A percentile compares a stretch with the other conserved stretches of the same genome.
phyloP scores from a whole-genome alignment of 108 stramenopile species.

The Skeletonema grethae region DNA sequence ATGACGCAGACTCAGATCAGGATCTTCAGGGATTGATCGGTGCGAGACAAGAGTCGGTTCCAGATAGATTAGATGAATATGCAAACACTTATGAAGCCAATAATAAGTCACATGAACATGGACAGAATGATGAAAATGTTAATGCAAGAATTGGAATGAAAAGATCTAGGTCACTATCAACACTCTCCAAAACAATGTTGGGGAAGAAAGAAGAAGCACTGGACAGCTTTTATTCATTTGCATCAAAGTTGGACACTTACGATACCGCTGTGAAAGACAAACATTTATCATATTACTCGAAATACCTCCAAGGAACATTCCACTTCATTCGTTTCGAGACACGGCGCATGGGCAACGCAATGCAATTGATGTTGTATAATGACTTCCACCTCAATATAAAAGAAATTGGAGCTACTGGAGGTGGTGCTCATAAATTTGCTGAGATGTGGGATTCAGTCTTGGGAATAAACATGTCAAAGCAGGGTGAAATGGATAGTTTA shows the following conservation, averaged over 20 bases:
- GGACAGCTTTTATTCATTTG: conserved; percentile 85
- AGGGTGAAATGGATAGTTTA: conserved; percentile 95
- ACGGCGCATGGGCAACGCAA: conserved; percentile 87
- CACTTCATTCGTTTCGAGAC: conserved; percentile 99
- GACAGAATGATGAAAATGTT: background rate
- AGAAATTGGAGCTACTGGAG: conserved; percentile 91
- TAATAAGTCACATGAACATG: background rate
- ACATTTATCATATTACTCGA: conserved; percentile 85
- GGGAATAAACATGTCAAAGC: conserved; percentile 88
- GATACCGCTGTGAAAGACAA: conserved; percentile 87
- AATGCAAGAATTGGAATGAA: conserved; percentile 42
- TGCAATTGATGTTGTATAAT: conserved; percentile 86
- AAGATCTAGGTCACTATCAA: conserved; percentile 69
- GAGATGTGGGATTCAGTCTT: conserved; percentile 78
- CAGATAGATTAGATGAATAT: conserved; percentile 60
- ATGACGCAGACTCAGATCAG: conserved; percentile 47
- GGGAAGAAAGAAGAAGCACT: conserved; percentile 68
- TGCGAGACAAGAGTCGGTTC: conserved; percentile 64
- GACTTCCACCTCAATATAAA: conserved; percentile 78
- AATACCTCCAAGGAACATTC: conserved; percentile 88
- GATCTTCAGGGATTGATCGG: conserved; percentile 52
- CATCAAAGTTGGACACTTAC: conserved; percentile 67
- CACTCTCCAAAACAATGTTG: conserved; percentile 52
- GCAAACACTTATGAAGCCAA: conserved; percentile 41
- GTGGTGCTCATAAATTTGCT: conserved; percentile 98